Percentiles rank a stretch among this genome's conserved stretches.
Conservation (phyloP, 768 basidiomycete species). For the Suillus brevipes region DNA sequence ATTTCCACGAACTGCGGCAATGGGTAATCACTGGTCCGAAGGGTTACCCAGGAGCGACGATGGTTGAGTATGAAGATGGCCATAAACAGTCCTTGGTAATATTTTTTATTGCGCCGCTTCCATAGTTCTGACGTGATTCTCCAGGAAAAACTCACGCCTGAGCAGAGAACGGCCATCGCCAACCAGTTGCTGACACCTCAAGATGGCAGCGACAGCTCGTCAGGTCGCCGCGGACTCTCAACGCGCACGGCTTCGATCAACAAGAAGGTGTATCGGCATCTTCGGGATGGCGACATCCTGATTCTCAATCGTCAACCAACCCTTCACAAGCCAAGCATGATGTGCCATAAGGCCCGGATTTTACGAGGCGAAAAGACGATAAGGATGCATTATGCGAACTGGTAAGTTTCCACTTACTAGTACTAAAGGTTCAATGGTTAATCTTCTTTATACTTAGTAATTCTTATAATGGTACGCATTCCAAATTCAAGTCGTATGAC, state of each 20-base stretch:
- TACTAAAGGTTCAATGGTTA: slow-evolving; percentile 10
- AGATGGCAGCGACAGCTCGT: slow-evolving; percentile 49
- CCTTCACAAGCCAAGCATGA: slow-evolving; percentile 99
- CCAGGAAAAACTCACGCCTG: slow-evolving; percentile 82
- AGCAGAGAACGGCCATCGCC: slow-evolving; percentile 92
- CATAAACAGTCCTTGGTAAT: slow-evolving; percentile 77
- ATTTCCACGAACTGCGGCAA: slow-evolving; percentile 85
- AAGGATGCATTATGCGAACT: slow-evolving; percentile 99
- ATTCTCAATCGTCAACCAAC: slow-evolving; percentile 98
- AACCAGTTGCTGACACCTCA: slow-evolving; percentile 94
- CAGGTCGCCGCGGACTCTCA: slow-evolving; percentile 55
- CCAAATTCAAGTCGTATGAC: slow-evolving; percentile 9
- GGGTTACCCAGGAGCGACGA: slow-evolving; percentile 87
- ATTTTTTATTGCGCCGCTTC: slow-evolving; percentile 2
- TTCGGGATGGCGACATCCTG: slow-evolving; percentile 91
- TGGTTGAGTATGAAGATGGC: slow-evolving; percentile 96
- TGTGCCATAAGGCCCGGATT: slow-evolving; percentile 93
- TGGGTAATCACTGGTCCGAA: slow-evolving; percentile 89
- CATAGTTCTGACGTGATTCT: slow-evolving; percentile 7
- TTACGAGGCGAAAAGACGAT: slow-evolving; percentile 97
- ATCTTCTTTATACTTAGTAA: slow-evolving; percentile 55
- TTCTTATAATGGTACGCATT: slow-evolving; percentile 85
- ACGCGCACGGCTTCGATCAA: slow-evolving; percentile 82
- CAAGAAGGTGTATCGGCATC: slow-evolving; percentile 97
- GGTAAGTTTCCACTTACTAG: slow-evolving; percentile 50